Base-by-base conservation (phyloP, 768 basidiomycete genomes). In the Plicaturopsis crispa region DNA sequence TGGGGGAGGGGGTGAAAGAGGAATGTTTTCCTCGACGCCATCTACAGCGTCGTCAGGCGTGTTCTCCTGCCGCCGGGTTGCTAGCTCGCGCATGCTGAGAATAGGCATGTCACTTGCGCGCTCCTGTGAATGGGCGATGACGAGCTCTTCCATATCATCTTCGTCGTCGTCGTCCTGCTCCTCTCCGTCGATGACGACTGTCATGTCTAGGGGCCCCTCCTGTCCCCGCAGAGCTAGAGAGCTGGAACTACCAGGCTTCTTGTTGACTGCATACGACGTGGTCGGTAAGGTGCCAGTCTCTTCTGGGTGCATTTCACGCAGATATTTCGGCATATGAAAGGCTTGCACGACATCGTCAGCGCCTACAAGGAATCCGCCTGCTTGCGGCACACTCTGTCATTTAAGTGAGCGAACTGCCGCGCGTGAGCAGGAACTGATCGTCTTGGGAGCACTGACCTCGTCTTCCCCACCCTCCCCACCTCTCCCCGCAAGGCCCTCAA, bases 291-390 rank as follows among this genome's bases (percentile, higher is more conserved):
- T n/a, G n/a, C n/a, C n/a, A n/a, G n/a, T n/a, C n/a, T n/a, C n/a
- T n/a, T n/a, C n/a, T n/a, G n/a, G n/a, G n/a, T n/a, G n/a, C n/a
- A n/a, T n/a, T n/a, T n/a, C n/a, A n/a, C n/a, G n/a, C n/a, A 65
- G 68, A 50, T 73, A 70, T 44, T 76, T 77, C 1, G 87, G 87
- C 19, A 90, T 61, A 41, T 71, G 70, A 55, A 77, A 90, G 2
- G 76, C 73, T 54, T 82, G 66, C 2, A 90, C 83, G 38, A 89
- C 80, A 42, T 74, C 77, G 49, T 81, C 84, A 5, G 77, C 81
- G 11, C 69, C 77, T 5, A 73, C 67, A 13, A 90, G 63, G 56
- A 84, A 88, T 5, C 75, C 74, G 10, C 83, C 84, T 40, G 45
- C 43, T 3, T 28, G 10, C 8, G 26, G 26, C 10, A 14, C 26